Evolutionary conservation across 371 early-diverging fungal species (phyloP).

Genomic region (Conidiobolus incongruus): DNA sequence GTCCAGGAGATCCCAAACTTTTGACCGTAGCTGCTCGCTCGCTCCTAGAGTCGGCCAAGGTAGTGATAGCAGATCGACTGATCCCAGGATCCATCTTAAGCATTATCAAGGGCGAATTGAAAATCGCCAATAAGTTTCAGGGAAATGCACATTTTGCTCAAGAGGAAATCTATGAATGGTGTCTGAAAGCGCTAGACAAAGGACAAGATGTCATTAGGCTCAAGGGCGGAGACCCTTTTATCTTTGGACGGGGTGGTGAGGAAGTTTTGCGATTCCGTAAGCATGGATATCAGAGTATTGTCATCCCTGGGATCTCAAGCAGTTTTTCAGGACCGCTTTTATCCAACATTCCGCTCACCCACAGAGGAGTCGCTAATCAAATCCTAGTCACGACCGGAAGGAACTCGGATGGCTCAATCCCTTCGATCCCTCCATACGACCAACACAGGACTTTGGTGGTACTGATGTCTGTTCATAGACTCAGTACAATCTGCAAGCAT

Average conservation of each 20-base stretch:
- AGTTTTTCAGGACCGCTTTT: conserved; percentile 47
- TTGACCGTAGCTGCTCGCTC: conserved; percentile 52
- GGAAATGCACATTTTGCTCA: conserved; percentile 66
- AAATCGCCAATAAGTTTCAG: conserved; percentile 41
- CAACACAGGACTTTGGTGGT: conserved; percentile 57
- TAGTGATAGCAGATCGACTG: conserved; percentile 66
- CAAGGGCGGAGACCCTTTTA: conserved; percentile 79
- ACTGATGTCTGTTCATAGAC: conserved; percentile 64
- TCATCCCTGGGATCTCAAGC: conserved; percentile 72
- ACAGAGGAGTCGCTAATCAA: conserved; percentile 68
- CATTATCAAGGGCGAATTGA: conserved; percentile 21
- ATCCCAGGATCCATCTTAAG: conserved; percentile 45
- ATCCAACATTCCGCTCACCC: conserved; percentile 69
- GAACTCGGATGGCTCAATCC: conserved; percentile 24
- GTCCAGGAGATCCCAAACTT: conserved; percentile 63
- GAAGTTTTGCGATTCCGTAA: conserved; percentile 51
- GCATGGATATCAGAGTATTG: conserved; percentile 30
- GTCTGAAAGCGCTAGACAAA: conserved; percentile 27
- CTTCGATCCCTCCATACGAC: conserved; percentile 37
- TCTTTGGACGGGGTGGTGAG: conserved; percentile 85
- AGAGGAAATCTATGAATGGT: conserved; percentile 44
- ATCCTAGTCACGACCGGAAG: conserved; percentile 69
- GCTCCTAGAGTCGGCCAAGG: conserved; percentile 42
- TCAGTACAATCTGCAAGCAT: conserved; percentile 28
- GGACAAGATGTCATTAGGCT: conserved; percentile 61